Conservation (phyloP, 352 stramenopile species). For the Salisapilia sapeloensis region DNA sequence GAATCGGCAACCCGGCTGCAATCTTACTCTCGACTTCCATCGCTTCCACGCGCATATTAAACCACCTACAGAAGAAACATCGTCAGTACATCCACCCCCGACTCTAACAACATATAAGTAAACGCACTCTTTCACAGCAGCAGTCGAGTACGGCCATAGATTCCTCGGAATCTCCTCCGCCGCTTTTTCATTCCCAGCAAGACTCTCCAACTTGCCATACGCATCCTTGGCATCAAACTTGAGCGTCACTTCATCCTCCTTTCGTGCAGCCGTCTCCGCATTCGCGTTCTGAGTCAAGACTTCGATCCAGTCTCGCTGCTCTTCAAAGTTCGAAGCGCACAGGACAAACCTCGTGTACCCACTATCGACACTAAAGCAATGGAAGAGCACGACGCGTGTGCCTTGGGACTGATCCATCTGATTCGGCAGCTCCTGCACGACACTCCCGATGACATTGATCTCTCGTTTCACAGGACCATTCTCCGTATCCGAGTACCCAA, state of each 20-base stretch:
- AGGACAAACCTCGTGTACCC: conserved; percentile 72
- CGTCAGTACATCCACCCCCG: not conserved
- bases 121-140: conserved; percentile 79
- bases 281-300: conserved; percentile 74
- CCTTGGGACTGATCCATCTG: conserved; percentile 80
- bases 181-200: conserved; percentile 62
- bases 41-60: conserved; percentile 68
- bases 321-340: conserved; percentile 69
- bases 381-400: conserved; percentile 66
- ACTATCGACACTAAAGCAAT: conserved; percentile 76
- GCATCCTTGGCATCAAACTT: conserved; percentile 62
- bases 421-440: conserved; percentile 68
- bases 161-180: conserved; percentile 44
- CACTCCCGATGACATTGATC: conserved; percentile 74
- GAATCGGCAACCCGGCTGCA: conserved; percentile 50
- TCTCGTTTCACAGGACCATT: conserved; percentile 74
- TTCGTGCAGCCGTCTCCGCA: conserved; percentile 59
- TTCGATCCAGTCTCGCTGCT: conserved; percentile 81
- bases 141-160: conserved; percentile 60
- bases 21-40: conserved; percentile 80
- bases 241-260: conserved; percentile 49
- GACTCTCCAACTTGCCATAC: conserved; percentile 52
- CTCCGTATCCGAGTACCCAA: conserved; percentile 66
- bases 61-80: conserved; percentile 27
- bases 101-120: not conserved